Percentiles rank a stretch among this genome's conserved stretches.
Conservation (phyloP, 2,329 filamentous ascomycete genomes). For the Nakataea oryzae region DNA sequence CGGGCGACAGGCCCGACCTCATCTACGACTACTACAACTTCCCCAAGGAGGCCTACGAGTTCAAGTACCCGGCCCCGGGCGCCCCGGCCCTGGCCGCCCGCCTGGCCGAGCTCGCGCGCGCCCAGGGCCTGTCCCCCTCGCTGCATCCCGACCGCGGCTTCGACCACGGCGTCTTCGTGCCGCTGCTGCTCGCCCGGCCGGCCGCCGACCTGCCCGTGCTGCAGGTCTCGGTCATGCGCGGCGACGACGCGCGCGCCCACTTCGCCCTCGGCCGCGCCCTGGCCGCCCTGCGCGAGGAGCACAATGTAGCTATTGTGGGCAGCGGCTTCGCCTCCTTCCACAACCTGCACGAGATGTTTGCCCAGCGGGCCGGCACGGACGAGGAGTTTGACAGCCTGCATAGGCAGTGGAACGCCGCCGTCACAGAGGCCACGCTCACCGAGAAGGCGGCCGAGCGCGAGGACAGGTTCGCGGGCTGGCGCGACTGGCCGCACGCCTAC, state of each 20-base stretch:
- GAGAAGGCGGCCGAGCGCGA: conserved; percentile 22
- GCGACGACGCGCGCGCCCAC: conserved; percentile 37
- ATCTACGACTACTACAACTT: conserved; percentile 52
- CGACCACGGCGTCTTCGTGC: conserved; percentile 53
- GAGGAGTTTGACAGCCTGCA: conserved; percentile 16
- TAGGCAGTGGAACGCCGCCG: conserved; percentile 32
- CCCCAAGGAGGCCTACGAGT: conserved; percentile 40
- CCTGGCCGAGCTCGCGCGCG: conserved; percentile 32
- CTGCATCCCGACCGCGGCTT: conserved; percentile 34
- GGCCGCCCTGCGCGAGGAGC: conserved; percentile 34
- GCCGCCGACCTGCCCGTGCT: conserved; percentile 41
- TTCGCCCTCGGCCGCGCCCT: conserved; percentile 43
- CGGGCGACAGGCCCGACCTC: conserved; percentile 32
- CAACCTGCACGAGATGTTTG: conserved; percentile 38
- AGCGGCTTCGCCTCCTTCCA: conserved; percentile 50
- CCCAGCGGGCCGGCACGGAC: conserved; percentile 8
- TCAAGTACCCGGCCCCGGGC: conserved; percentile 47
- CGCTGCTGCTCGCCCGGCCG: conserved; percentile 43
- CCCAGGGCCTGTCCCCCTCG: conserved; percentile 30
- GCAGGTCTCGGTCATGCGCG: conserved; percentile 43
- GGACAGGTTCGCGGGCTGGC: conserved; percentile 34
- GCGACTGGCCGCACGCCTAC: conserved; percentile 31
- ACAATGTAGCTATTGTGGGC: conserved; percentile 46
- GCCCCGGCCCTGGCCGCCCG: conserved; percentile 40
- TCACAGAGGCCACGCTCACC: conserved; percentile 28